Evolutionary conservation across 768 basidiomycete species (phyloP), one percentile per base, ranked within the genome.

Genomic region (Leccinum aurantiacum): DNA sequence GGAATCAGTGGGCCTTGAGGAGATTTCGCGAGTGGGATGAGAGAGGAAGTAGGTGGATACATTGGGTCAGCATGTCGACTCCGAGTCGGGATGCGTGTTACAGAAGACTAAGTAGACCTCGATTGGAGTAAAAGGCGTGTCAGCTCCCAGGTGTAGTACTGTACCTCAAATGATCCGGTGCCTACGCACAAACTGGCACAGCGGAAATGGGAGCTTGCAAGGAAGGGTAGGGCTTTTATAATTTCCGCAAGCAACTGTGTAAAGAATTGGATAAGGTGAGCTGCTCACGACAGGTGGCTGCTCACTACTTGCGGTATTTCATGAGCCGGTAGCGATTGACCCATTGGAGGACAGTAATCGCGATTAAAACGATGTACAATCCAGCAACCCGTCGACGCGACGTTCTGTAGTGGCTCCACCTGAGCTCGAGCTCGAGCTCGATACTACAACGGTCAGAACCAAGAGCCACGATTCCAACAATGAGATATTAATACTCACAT

Each of bases 201-300:
- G 14, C 35, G 14, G 14, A 15, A 37, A 11, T 14, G 35, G 13
- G 13, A 14, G 13, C 82, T 80, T 17, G 80, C 82, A 35, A 90
- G 75, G 72, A 88, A 83, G 4, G 86, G 86, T 15, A 89, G 74
- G 11, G 83, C 84, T 48, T 73, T 27, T 25, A 82, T 74, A 52
- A 87, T 74, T 24, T 83, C 86, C 27, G 66, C 63, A 41, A 89
- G 78, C 11, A 90, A 77, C 88, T 89, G 57, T 52, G 58, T 22
- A 24, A 48, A 35, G 50, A 41, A 9, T 71, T 25, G 60, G 60
- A 38, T 19, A 38, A 38, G 38, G 19, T 19, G 11, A 15, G 31
- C 60, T 68, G 80, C 84, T 58, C 67, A 70, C 74, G 25, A 25
- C 25, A 4, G 25, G 25, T 25, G 25, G 25, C 25, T 25, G 25